Base-by-base conservation (phyloP, 164 flowering plant genomes). In the Buxus sempervirens region DNA sequence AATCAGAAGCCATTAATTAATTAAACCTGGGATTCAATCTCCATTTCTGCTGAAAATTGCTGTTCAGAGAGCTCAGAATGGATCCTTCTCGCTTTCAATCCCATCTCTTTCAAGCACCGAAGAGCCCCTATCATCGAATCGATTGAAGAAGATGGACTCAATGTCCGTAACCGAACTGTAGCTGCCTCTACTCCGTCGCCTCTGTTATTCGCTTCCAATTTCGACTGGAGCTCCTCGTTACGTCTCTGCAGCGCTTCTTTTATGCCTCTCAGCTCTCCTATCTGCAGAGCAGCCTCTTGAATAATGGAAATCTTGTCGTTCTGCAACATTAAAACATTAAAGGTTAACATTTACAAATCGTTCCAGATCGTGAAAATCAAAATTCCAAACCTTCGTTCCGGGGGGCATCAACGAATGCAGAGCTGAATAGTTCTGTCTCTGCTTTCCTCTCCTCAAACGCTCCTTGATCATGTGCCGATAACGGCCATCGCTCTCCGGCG, bases 401-500 rank as follows among this genome's bases (percentile, higher is more conserved):
- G 25, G 62, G 9, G 90, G 90, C 63, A 86, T 32, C 64, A 81
- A 1, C 5, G 83, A 72, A 64, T 75, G 89, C 70, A 88, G 67
- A 32, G 72, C 74, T 2, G 28, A 19, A 66, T 78, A 86, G 48
- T 65, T 72, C 32, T 75, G 74, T 70, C 56, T 82, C 75, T 85
- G 77, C 65, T 66, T 82, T 68, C 76, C 79, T 56, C 94, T 82
- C 70, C 90, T 79, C 68, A 74, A 63, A 23, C 88, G 73, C 84
- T 86, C 90, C n/a, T 62, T 80, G 63, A 88, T 67, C 90, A 76
- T 82, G 64, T 83, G 93, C 19, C 77, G 72, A 27, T 66, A 72
- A 65, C 75, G 18, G 36, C 76, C 63, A 16, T 73, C 76, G n/a
- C 62, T 71, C 58, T 78, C 83, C 0, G 38, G 45, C 18, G 1